Evolutionary conservation across 352 stramenopile genomes (phyloP).

Genomic region (Phytophthora ohioensis): DNA sequence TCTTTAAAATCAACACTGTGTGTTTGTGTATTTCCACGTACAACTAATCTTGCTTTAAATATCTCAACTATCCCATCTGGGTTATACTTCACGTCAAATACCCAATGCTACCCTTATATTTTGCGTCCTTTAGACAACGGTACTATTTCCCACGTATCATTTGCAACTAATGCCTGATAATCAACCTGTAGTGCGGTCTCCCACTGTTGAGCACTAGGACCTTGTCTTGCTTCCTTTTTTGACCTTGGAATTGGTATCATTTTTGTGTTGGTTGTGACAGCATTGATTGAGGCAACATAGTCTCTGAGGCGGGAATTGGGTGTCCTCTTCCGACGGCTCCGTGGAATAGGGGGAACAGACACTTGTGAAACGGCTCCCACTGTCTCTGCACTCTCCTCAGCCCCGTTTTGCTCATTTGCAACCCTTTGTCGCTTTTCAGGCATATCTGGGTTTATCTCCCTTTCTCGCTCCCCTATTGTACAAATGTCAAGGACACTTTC

Average conservation of each 20-base stretch:
- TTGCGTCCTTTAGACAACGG: neutral
- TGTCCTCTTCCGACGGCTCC: neutral
- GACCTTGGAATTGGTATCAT: neutral
- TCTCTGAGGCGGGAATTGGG: neutral
- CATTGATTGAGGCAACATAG: neutral
- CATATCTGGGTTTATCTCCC: neutral
- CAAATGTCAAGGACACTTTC: neutral
- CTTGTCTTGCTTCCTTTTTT: neutral
- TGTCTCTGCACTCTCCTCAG: neutral
- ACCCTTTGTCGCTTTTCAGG: neutral
- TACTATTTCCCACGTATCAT: slow-evolving; percentile 3
- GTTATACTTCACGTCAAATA: slow-evolving; percentile 10
- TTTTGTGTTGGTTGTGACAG: neutral
- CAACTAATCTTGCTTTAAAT: slow-evolving; percentile 5
- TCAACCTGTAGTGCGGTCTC: neutral
- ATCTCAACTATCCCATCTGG: neutral
- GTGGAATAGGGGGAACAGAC: no score
- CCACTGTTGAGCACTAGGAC: neutral
- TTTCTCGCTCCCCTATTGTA: neutral
- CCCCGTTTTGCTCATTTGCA: neutral
- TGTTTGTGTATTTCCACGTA: slow-evolving; percentile 8
- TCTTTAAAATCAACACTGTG: slow-evolving; percentile 5
- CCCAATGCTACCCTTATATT: slow-evolving; percentile 8
- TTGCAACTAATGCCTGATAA: neutral
- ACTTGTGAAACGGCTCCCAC: neutral